Evolutionary conservation across 345 rosid genomes (phyloP).

Genomic region (Eucalyptus rudis): DNA sequence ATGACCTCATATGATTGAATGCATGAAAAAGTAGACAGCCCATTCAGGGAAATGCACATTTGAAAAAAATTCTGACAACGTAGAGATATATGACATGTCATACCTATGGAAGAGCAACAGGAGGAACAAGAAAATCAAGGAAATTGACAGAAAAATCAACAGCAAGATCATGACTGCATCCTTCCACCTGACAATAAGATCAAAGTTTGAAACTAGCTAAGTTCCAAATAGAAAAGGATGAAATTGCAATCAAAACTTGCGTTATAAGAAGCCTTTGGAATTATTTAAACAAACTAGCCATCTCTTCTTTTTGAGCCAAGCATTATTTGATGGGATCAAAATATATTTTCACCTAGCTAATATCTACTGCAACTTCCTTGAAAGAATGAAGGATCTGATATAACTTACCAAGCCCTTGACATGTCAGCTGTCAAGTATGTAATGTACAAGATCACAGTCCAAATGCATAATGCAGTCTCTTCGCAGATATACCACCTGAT

Average conservation of each 20-base stretch:
- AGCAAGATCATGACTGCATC: constrained; percentile 52
- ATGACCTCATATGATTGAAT: neutral
- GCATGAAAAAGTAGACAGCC: neutral
- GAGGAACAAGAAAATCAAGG: constrained; percentile 68
- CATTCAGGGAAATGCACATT: neutral
- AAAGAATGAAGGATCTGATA: neutral
- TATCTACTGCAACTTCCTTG: neutral
- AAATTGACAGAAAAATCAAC: constrained; percentile 44
- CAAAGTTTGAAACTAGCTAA: neutral
- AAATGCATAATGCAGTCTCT: constrained; percentile 75
- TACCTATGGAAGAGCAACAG: constrained; percentile 88
- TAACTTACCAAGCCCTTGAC: constrained; percentile 56
- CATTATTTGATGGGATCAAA: neutral
- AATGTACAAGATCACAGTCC: constrained; percentile 83
- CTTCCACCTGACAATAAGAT: constrained; percentile 70
- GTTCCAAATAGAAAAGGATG: neutral
- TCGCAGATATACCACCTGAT: constrained; percentile 87
- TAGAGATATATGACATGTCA: neutral
- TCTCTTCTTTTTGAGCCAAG: neutral
- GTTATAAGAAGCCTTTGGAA: neutral
- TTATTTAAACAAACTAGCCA: neutral
- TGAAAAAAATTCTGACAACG: neutral
- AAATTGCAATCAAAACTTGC: neutral
- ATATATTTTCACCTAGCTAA: neutral
- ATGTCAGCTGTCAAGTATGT: constrained; percentile 52